Evolutionary conservation across 2,329 filamentous ascomycete species (phyloP).

Genomic region (Penicillium sp.): DNA sequence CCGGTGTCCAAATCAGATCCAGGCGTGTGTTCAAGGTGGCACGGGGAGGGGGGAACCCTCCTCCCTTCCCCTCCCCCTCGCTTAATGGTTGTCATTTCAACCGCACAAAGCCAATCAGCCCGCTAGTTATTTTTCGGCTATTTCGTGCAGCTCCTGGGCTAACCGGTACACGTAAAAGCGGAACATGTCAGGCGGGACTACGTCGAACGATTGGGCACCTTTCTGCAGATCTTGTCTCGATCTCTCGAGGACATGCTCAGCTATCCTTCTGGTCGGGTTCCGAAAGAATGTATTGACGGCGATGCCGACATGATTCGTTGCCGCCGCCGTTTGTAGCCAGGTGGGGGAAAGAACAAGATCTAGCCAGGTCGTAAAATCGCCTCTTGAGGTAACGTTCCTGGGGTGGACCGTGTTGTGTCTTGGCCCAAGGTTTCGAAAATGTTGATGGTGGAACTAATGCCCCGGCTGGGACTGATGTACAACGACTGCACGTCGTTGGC

Average conservation of each 20-base stretch:
- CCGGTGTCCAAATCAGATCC: conserved; percentile 5
- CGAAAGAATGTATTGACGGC: conserved; percentile 75
- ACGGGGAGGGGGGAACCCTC: conserved; percentile 5
- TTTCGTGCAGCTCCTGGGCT: conserved; percentile 61
- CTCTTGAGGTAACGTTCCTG: conserved; percentile 58
- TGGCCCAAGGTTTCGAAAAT: conserved; percentile 56
- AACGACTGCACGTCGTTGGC: conserved; percentile 66
- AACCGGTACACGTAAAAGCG: conserved; percentile 65
- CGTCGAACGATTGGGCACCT: conserved; percentile 51
- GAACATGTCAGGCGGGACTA: conserved; percentile 63
- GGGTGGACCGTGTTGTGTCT: conserved; percentile 53
- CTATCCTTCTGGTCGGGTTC: conserved; percentile 66
- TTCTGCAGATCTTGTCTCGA: conserved; percentile 69
- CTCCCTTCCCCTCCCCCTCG: conserved; percentile 9
- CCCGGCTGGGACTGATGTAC: conserved; percentile 68
- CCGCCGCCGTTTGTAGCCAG: conserved; percentile 65
- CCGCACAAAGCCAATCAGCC: neutral
- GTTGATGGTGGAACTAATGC: conserved; percentile 73
- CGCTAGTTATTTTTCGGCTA: conserved; percentile 20
- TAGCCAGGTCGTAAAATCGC: conserved; percentile 60
- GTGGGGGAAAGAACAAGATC: conserved; percentile 76
- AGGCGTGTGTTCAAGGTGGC: conserved; percentile 6
- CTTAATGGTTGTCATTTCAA: conserved; percentile 7
- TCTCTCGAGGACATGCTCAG: conserved; percentile 80
- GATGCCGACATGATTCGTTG: conserved; percentile 50